Conservation (phyloP, 768 basidiomycete genomes). For the Mycena indigotica region DNA sequence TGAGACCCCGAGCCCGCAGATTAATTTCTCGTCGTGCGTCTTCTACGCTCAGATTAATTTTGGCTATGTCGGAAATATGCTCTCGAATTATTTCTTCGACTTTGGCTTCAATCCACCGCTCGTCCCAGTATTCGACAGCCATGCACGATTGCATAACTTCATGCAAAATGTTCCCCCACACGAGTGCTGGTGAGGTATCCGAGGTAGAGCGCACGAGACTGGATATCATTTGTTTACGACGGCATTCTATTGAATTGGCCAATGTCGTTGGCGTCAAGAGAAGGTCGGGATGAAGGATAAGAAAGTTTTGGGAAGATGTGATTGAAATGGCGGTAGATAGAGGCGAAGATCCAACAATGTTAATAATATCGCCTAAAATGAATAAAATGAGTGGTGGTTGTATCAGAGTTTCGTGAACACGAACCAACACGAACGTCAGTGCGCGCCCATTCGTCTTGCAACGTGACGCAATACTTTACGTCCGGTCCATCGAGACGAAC, state of each 20-base stretch:
- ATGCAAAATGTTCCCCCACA: conserved; percentile 95
- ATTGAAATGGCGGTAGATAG: conserved; percentile 53
- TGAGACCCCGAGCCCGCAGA: conserved; percentile 63
- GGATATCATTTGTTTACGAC: conserved; percentile 83
- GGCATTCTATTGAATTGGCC: conserved; percentile 79
- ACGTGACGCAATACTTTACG: conserved; percentile 50
- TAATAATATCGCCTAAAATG: conserved; percentile 72
- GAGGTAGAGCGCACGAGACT: conserved; percentile 59
- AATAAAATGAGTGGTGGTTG: not conserved
- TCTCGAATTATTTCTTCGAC: conserved; percentile 58
- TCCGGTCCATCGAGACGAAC: conserved; percentile 57
- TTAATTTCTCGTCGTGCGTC: conserved; percentile 68
- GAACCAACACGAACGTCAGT: conserved; percentile 64
- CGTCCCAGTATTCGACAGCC: conserved; percentile 60
- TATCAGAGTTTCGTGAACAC: conserved; percentile 13
- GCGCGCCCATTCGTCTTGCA: conserved; percentile 79
- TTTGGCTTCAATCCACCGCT: conserved; percentile 57
- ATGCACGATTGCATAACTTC: conserved; percentile 87
- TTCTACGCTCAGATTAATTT: conserved; percentile 57
- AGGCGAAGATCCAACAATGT: conserved; percentile 64
- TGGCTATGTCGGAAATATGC: conserved; percentile 63
- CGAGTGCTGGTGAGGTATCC: conserved; percentile 64
- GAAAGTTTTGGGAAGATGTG: conserved; percentile 61
- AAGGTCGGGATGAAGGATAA: conserved; percentile 91
- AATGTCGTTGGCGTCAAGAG: conserved; percentile 90